Evolutionary conservation across 495 filamentous ascomycete genomes (phyloP).

Genomic region (Neurospora sp.): DNA sequence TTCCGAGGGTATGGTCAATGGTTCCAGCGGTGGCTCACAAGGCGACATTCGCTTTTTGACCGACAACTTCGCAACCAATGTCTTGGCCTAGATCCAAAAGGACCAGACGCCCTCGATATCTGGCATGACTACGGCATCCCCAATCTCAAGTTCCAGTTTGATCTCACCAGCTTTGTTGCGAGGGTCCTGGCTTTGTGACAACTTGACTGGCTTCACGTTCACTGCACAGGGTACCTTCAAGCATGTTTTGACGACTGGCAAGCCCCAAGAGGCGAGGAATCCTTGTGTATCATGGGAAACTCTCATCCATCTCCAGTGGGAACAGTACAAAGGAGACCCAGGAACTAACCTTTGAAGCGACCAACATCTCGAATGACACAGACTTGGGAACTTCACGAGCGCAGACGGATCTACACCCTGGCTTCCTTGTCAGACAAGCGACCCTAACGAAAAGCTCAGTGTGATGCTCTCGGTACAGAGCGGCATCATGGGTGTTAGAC

Average conservation of each 20-base stretch:
- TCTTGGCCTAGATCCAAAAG: constrained; percentile 7
- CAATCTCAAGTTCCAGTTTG: constrained; percentile 13
- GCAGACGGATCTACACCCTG: constrained; percentile 9
- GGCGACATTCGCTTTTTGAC: constrained; percentile 18
- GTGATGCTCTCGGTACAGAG: constrained; percentile 9
- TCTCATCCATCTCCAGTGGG: neutral
- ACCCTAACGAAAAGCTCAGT: neutral
- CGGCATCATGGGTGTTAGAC: constrained; percentile 10
- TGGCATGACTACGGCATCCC: constrained; percentile 18
- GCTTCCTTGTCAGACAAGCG: constrained; percentile 8
- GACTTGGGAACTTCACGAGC: neutral
- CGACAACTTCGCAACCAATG: constrained; percentile 13
- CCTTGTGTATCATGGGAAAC: constrained; percentile 14
- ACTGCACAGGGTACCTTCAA: constrained; percentile 8
- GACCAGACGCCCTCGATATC: neutral
- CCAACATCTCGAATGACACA: constrained; percentile 7
- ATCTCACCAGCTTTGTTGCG: constrained; percentile 6
- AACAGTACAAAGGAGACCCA: neutral
- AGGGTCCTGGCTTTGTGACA: constrained; percentile 10
- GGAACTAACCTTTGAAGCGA: constrained; percentile 8
- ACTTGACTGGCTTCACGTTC: constrained; percentile 8
- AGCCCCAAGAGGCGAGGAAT: constrained; percentile 9
- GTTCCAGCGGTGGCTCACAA: constrained; percentile 10
- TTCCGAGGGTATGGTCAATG: constrained; percentile 8
- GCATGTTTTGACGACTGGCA: constrained; percentile 11